These are phyloP conservation scores for Phytophthora agathidicida DNA, from an alignment of 352 stramenopile species.

Conservation along the genomic window DNA sequence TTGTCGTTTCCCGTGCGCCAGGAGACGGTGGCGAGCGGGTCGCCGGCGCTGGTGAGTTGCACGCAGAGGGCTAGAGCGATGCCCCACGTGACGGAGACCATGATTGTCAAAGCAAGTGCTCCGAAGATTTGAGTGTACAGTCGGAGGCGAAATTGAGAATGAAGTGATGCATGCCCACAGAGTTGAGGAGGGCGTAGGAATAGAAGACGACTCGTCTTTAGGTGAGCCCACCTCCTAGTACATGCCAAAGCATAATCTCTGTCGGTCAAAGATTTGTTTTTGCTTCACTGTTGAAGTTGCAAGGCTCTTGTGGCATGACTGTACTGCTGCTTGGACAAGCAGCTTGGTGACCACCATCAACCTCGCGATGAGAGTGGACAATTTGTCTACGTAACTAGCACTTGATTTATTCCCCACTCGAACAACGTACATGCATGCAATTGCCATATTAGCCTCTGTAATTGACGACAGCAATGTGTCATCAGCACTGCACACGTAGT, in stretches of 20 bases:
- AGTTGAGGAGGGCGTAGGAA: too few relatives aligned
- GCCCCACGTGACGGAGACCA: constrained; percentile 34
- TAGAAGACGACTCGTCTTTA: too few relatives aligned
- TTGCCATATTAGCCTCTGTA: not conserved
- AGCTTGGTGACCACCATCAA: too few relatives aligned
- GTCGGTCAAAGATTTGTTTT: too few relatives aligned
- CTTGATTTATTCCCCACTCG: constrained; percentile 12
- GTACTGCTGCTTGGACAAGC: too few relatives aligned
- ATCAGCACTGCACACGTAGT: too few relatives aligned
- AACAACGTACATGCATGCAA: too few relatives aligned
- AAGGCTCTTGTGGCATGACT: too few relatives aligned
- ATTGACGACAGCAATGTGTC: not conserved
- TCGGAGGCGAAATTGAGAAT: constrained; percentile 26
- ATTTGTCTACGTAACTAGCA: not conserved
- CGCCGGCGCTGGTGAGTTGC: constrained; percentile 22
- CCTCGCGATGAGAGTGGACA: too few relatives aligned
- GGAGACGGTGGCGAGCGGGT: constrained; percentile 29
- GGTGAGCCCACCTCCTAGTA: too few relatives aligned
- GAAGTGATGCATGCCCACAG: constrained; percentile 5
- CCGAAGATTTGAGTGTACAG: constrained; percentile 1
- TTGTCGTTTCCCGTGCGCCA: constrained; percentile 39
- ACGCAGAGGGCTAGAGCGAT: constrained; percentile 30
- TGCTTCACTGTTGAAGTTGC: too few relatives aligned
- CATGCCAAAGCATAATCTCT: too few relatives aligned
- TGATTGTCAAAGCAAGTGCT: constrained; percentile 4